These are phyloP conservation scores for Dactylorhiza incarnata DNA, from an alignment of 106 monocot genomes.

Conservation along the genomic window DNA sequence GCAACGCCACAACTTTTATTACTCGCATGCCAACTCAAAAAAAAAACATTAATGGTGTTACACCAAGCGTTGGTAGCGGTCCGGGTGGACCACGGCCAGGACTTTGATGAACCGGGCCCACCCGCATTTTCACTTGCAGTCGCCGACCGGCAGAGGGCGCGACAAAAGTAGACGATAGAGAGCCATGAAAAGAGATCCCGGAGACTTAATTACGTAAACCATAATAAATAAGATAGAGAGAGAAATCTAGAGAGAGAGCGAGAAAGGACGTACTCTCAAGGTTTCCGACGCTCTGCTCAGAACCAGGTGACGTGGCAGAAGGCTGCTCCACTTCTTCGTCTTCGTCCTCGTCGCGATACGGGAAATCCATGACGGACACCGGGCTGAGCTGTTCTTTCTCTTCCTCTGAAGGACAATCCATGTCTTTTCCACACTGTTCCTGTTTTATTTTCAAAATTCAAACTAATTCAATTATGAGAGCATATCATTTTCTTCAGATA, in stretches of 20 bases:
- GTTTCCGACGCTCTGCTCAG: neutral
- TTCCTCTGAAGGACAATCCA: slow-evolving; percentile 16
- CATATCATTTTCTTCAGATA: too few relatives aligned
- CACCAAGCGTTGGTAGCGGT: too few relatives aligned
- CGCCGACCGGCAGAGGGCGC: too few relatives aligned
- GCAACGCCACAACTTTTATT: neutral
- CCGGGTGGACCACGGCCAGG: too few relatives aligned
- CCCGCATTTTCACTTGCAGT: too few relatives aligned
- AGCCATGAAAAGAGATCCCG: neutral
- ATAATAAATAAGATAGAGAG: neutral
- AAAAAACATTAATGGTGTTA: neutral
- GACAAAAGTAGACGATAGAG: neutral
- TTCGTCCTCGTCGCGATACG: slow-evolving; percentile 18
- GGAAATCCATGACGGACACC: slow-evolving; percentile 68
- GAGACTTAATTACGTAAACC: neutral
- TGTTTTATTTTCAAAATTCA: neutral
- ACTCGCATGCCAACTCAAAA: neutral
- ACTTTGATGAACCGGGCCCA: too few relatives aligned
- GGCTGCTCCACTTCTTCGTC: slow-evolving; percentile 10
- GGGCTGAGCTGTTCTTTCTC: slow-evolving; percentile 71
- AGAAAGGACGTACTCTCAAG: neutral
- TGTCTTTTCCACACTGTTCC: neutral
- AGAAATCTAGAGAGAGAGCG: neutral
- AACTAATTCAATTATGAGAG: neutral
- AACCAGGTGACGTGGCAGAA: neutral